These are phyloP conservation scores for Corniculantispora saksenae DNA, from an alignment of 2,329 filamentous ascomycete species.

Conservation along the genomic window DNA sequence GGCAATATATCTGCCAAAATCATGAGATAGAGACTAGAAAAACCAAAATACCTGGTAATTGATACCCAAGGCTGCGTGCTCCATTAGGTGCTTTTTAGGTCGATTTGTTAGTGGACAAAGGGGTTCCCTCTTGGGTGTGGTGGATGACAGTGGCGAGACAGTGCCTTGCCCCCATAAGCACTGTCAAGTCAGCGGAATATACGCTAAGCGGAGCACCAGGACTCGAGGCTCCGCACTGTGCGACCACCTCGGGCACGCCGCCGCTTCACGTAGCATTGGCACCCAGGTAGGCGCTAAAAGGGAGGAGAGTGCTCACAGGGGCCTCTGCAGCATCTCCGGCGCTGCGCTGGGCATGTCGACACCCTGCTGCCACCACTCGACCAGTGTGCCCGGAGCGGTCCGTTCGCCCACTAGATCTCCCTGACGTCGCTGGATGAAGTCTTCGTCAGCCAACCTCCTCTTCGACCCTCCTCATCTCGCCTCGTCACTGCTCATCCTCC, in stretches of 20 bases:
- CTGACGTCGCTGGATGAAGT: slow-evolving; percentile 17
- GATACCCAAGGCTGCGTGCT: neutral
- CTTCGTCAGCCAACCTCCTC: slow-evolving; percentile 21
- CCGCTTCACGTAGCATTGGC: neutral
- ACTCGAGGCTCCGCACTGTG: slow-evolving; percentile 2
- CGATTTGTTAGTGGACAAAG: neutral
- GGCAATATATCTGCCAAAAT: too few relatives aligned
- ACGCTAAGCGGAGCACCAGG: neutral
- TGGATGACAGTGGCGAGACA: slow-evolving; percentile 6
- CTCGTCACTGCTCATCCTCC: slow-evolving; percentile 7
- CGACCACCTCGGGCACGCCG: slow-evolving; percentile 6
- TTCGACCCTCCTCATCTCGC: slow-evolving; percentile 9
- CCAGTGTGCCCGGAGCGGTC: slow-evolving; percentile 11
- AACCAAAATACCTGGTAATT: neutral
- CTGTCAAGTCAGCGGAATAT: neutral
- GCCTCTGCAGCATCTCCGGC: neutral
- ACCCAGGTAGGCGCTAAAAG: neutral
- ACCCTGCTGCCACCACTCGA: slow-evolving; percentile 4
- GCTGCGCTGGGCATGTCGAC: neutral
- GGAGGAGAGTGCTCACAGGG: neutral
- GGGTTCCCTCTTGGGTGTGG: neutral
- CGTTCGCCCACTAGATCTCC: slow-evolving; percentile 19
- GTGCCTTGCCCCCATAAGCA: neutral
- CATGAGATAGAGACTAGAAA: too few relatives aligned
- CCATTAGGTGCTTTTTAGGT: neutral